Conservation (phyloP, 129 eudicot species). For the Saposhnikovia divaricata region DNA sequence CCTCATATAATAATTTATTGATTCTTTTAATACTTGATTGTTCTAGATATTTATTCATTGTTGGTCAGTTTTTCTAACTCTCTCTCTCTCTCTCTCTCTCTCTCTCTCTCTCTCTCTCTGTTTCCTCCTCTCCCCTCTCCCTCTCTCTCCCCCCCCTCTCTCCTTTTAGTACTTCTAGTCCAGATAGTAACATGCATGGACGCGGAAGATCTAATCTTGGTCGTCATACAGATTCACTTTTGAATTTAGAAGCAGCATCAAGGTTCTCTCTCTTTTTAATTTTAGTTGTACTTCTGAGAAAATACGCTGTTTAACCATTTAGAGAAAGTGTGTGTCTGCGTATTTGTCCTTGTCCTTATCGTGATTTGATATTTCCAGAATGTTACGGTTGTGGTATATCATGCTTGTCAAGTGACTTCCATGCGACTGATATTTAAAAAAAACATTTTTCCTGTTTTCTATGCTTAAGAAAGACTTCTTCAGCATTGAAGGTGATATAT, state of each 20-base stretch:
- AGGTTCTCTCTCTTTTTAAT: slow-evolving; percentile 32
- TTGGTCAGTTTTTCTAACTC: background rate
- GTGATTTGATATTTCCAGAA: background rate
- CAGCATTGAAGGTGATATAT: background rate
- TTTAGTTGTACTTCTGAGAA: background rate
- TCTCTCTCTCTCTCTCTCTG: too few relatives aligned
- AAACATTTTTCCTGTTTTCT: background rate
- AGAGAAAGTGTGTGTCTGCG: background rate
- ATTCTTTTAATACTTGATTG: background rate
- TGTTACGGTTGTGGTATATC: background rate
- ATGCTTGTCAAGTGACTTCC: background rate
- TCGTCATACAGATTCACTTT: slow-evolving; percentile 47
- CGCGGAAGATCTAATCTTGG: slow-evolving; percentile 77
- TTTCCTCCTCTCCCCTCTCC: too few relatives aligned
- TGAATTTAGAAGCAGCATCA: slow-evolving; percentile 42
- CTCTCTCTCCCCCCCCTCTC: background rate
- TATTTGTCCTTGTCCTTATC: background rate
- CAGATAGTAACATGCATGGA: slow-evolving; percentile 53
- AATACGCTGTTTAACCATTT: background rate
- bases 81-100: background rate
- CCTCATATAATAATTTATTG: background rate
- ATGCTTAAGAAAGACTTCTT: background rate
- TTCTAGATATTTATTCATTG: background rate
- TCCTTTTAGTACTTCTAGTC: slow-evolving; percentile 38
- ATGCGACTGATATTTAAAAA: background rate